These are phyloP conservation scores for Sesbania bispinosa DNA, from an alignment of 306 rosid genomes.

Conservation along the genomic window DNA sequence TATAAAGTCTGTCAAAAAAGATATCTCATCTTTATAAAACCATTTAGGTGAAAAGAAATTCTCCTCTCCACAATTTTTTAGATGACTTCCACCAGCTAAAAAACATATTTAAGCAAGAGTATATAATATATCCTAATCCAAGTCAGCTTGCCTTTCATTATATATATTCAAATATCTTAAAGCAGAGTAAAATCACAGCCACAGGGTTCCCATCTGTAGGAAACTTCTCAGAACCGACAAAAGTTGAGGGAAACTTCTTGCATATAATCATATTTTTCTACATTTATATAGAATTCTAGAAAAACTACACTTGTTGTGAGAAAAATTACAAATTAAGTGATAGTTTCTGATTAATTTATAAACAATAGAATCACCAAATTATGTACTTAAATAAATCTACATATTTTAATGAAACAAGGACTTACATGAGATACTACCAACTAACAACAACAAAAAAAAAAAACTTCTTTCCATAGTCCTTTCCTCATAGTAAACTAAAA, in stretches of 20 bases:
- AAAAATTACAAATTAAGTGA: not conserved
- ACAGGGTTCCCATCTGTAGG: not conserved
- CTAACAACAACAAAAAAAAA: not conserved
- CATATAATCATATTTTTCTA: not conserved
- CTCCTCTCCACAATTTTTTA: not conserved
- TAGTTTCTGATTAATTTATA: not conserved
- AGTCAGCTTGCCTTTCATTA: not conserved
- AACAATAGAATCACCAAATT: not conserved
- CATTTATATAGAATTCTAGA: not conserved
- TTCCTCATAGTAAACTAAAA: not conserved
- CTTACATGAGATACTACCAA: not conserved
- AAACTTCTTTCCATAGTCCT: not conserved
- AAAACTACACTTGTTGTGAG: not conserved
- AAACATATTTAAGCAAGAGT: not conserved
- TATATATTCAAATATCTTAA: not conserved
- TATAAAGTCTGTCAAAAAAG: not conserved
- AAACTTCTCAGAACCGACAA: constrained; percentile 1
- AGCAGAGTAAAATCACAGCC: not conserved
- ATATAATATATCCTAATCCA: not conserved
- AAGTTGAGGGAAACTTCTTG: not conserved
- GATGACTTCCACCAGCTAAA: not conserved
- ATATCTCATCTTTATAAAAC: too few species aligned
- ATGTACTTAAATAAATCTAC: not conserved
- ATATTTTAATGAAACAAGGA: not conserved
- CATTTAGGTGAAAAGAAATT: not conserved